Percentiles rank a stretch among this genome's conserved stretches.
Evolutionary conservation across 257 asterid genomes (phyloP).

Genomic region (Solanum arcanum): DNA sequence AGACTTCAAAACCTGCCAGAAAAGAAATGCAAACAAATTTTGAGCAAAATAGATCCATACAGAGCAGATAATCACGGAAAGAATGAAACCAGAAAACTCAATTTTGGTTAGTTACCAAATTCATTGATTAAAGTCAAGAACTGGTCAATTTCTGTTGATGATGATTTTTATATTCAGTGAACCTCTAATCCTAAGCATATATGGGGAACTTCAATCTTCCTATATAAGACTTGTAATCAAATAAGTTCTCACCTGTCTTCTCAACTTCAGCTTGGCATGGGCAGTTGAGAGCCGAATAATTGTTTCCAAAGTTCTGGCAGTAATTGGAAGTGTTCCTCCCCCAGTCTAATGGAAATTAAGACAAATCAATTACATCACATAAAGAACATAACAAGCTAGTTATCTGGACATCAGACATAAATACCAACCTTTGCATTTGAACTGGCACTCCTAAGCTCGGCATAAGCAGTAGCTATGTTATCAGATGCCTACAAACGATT

Average conservation of each 20-base stretch:
- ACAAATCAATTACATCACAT: neutral
- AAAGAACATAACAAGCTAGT: neutral
- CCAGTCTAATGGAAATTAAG: slow-evolving; percentile 41
- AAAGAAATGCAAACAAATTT: neutral
- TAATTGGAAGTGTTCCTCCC: slow-evolving; percentile 86
- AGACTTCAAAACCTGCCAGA: slow-evolving; percentile 55
- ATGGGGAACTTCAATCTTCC: neutral
- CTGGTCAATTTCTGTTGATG: neutral
- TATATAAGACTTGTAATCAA: neutral
- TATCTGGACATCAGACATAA: neutral
- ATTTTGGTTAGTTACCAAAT: neutral
- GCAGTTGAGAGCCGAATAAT: slow-evolving; percentile 93
- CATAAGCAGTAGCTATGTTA: slow-evolving; percentile 83
- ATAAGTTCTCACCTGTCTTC: slow-evolving; percentile 53
- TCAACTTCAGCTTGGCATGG: slow-evolving; percentile 86
- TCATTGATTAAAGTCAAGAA: neutral
- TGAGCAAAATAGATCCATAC: neutral
- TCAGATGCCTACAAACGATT: slow-evolving; percentile 64
- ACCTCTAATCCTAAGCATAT: neutral
- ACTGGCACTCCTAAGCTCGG: slow-evolving; percentile 85
- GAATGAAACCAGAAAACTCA: neutral
- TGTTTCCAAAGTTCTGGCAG: slow-evolving; percentile 95
- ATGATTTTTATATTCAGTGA: neutral
- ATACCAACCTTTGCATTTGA: slow-evolving; percentile 64
- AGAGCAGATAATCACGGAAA: neutral